Evolutionary conservation across 139 green algal species (phyloP).

Genomic region (Medakamo hakoo): DNA sequence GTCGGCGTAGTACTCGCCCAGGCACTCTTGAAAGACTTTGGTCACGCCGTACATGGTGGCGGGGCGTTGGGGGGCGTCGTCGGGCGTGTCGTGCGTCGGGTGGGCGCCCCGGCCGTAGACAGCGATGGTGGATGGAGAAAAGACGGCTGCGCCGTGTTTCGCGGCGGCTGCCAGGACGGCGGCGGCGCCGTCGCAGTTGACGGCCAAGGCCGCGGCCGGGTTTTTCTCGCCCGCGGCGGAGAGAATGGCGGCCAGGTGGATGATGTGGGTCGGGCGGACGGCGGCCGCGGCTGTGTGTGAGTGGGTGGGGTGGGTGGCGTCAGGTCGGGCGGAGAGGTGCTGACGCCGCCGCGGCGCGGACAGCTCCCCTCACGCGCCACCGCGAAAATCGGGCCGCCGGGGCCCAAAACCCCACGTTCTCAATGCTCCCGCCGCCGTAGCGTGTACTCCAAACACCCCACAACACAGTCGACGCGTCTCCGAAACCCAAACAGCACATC

Average conservation of each 20-base stretch:
- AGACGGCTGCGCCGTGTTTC: conserved; percentile 17
- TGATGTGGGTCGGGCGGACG: neutral
- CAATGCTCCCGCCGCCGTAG: too few relatives aligned
- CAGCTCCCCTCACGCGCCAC: too few relatives aligned
- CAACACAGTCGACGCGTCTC: too few relatives aligned
- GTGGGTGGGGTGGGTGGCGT: neutral
- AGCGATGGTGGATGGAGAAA: conserved; percentile 44
- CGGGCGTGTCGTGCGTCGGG: conserved; percentile 28
- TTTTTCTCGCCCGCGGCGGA: neutral
- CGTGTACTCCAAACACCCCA: too few relatives aligned
- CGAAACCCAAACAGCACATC: too few relatives aligned
- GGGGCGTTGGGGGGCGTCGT: conserved; percentile 38
- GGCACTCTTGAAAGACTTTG: conserved; percentile 41
- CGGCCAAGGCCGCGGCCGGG: neutral
- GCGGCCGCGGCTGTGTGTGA: neutral
- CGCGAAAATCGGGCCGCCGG: too few relatives aligned
- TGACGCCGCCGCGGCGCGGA: too few relatives aligned
- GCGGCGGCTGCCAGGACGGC: neutral
- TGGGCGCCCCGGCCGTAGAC: conserved; percentile 40
- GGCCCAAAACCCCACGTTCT: too few relatives aligned
- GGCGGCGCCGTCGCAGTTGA: neutral
- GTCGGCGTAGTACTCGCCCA: conserved; percentile 39
- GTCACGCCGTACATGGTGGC: conserved; percentile 60
- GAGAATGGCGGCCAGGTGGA: neutral
- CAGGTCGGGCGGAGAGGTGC: too few relatives aligned